Evolutionary conservation across 2,329 filamentous ascomycete species (phyloP).

Genomic region (Beauveria scarabaeidicola): DNA sequence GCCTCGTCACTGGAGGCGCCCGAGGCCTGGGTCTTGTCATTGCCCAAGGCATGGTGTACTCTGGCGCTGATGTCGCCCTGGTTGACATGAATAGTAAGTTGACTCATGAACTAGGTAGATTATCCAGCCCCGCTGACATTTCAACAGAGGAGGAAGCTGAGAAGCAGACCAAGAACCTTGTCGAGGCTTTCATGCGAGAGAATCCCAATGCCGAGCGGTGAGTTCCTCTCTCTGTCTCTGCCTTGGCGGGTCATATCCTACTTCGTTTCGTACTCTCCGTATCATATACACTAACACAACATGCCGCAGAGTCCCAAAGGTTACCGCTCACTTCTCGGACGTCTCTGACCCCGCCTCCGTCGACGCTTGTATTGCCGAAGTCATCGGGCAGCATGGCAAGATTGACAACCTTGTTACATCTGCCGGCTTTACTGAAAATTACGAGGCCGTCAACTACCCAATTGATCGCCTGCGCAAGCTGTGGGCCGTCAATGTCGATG

Average conservation of each 20-base stretch:
- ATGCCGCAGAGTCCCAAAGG: slow-evolving; percentile 60
- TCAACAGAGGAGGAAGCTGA: slow-evolving; percentile 74
- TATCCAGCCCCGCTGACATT: slow-evolving; percentile 12
- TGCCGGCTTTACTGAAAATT: slow-evolving; percentile 96
- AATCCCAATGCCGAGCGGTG: slow-evolving; percentile 67
- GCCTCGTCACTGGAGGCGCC: slow-evolving; percentile 82
- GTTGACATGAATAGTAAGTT: slow-evolving; percentile 83
- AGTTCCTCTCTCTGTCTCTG: slow-evolving; percentile 14
- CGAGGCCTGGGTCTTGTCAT: slow-evolving; percentile 85
- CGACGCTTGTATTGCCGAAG: slow-evolving; percentile 60
- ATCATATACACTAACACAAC: neutral
- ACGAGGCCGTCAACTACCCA: slow-evolving; percentile 83
- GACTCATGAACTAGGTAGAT: neutral
- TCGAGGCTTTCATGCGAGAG: slow-evolving; percentile 68
- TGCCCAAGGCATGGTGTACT: slow-evolving; percentile 83
- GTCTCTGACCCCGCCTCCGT: slow-evolving; percentile 77
- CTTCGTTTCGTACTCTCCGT: neutral
- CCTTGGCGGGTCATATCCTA: too few species aligned
- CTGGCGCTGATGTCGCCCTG: slow-evolving; percentile 81
- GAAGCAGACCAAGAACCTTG: slow-evolving; percentile 63
- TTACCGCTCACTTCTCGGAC: slow-evolving; percentile 86
- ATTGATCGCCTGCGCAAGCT: slow-evolving; percentile 87
- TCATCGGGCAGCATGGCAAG: slow-evolving; percentile 53
- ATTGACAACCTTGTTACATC: slow-evolving; percentile 91
- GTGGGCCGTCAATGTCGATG: slow-evolving; percentile 88